phyloP scores from a whole-genome alignment of 371 early-diverging fungal genomes.

The Amoeboaphelidium occidentale region DNA sequence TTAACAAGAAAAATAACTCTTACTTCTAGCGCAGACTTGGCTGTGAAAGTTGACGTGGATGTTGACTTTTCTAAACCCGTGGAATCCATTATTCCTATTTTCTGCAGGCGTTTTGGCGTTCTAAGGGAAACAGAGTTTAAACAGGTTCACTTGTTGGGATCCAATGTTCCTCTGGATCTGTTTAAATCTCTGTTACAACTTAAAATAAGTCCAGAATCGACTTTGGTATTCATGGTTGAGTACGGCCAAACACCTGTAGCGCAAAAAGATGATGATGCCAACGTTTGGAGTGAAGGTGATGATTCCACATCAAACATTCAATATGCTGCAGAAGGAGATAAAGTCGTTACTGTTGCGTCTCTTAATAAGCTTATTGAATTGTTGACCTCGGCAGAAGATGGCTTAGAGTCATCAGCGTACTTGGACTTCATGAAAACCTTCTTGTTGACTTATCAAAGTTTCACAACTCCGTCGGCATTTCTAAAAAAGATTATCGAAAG shows the following conservation, averaged over 20 bases:
- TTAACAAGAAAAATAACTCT: neutral
- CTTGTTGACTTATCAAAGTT: slow-evolving; percentile 13
- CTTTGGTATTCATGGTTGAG: slow-evolving; percentile 1
- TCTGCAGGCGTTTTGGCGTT: slow-evolving; percentile 7
- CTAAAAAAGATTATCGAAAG: slow-evolving; percentile 10
- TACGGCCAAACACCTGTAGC: slow-evolving; percentile 1
- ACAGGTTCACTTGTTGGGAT: neutral
- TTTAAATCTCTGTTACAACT: neutral
- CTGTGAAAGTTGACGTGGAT: slow-evolving; percentile 4
- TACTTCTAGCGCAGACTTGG: neutral
- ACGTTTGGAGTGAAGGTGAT: slow-evolving; percentile 3
- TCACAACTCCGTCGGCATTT: slow-evolving; percentile 6
- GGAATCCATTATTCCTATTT: neutral
- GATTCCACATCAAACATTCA: neutral
- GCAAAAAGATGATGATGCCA: neutral
- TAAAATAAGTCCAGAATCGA: neutral
- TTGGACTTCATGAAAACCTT: slow-evolving; percentile 12
- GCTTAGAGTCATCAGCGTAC: neutral
- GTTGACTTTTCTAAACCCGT: slow-evolving; percentile 3
- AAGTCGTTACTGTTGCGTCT: slow-evolving; percentile 5
- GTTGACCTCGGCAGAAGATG: slow-evolving; percentile 8
- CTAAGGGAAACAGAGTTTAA: neutral
- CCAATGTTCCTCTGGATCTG: neutral
- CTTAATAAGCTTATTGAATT: slow-evolving; percentile 12
- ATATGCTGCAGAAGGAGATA: neutral